Percentiles rank a stretch among this genome's conserved stretches.
These are phyloP conservation scores for Beauveria asiatica DNA, from an alignment of 2,329 filamentous ascomycete species.

Conservation along the genomic window DNA sequence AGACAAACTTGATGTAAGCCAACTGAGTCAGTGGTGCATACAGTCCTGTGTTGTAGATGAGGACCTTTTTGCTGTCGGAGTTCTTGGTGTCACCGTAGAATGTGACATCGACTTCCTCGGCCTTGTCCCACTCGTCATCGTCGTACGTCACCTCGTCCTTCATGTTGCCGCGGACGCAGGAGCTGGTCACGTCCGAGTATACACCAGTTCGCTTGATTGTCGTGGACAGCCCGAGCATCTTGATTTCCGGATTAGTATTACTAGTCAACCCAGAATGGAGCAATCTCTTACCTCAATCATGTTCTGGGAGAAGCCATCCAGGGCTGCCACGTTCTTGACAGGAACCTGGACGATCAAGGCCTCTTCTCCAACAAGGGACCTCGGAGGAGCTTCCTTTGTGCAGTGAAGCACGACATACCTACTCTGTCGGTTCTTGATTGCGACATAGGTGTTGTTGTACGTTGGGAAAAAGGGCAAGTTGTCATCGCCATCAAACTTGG, in stretches of 20 bases:
- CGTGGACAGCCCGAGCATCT: slow-evolving; percentile 9
- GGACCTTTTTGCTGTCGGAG: not conserved
- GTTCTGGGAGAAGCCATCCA: slow-evolving; percentile 9
- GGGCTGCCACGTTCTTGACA: slow-evolving; percentile 7
- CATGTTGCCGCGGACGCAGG: slow-evolving; percentile 11
- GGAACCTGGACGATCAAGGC: slow-evolving; percentile 9
- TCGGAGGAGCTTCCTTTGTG: slow-evolving; percentile 8
- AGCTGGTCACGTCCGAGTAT: slow-evolving; percentile 10
- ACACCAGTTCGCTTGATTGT: slow-evolving; percentile 4
- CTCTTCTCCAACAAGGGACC: slow-evolving; percentile 2
- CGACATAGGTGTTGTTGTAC: slow-evolving; percentile 12
- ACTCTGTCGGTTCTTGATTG: slow-evolving; percentile 8
- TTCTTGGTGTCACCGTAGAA: slow-evolving; percentile 5
- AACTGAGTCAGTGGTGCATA: slow-evolving; percentile 8
- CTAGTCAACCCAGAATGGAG: not conserved
- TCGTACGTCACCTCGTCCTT: slow-evolving; percentile 7
- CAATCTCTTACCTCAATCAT: slow-evolving; percentile 2
- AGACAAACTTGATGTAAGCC: slow-evolving; percentile 12
- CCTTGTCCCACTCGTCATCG: slow-evolving; percentile 7
- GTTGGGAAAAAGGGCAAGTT: not conserved
- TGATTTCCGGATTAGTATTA: not conserved
- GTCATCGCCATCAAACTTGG: slow-evolving; percentile 1
- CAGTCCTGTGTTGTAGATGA: slow-evolving; percentile 9
- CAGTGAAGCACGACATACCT: slow-evolving; percentile 11
- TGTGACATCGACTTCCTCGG: slow-evolving; percentile 7